Evolutionary conservation across 805 yeast genomes (phyloP), one percentile per base, ranked within the genome.

Genomic region (Tetrapisispora fleetii): DNA sequence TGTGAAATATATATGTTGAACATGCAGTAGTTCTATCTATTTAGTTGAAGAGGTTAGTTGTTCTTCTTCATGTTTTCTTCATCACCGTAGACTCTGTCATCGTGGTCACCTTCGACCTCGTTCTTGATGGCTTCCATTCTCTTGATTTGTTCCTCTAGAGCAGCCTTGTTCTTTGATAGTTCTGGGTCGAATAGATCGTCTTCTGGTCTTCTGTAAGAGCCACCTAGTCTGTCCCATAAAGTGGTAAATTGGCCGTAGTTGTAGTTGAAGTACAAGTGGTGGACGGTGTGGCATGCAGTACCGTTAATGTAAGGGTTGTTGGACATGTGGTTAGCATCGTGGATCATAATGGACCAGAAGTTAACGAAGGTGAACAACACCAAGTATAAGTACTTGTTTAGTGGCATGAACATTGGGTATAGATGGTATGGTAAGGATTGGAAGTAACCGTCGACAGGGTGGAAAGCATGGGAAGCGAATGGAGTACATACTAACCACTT

Each of bases 401-500:
- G 76, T 40, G 98, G 98, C 80, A 93, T 86, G 30, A 93, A 50
- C 67, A 93, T 79, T 51, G 98, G 98, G 71, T 77, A 93, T 51
- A 89, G 57, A 67, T 93, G 99, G 72, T 93, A 93, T 14, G 99
- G 96, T 54, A 93, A 64, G 36, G 95, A 84, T 73, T 93, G 99
- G 51, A 79, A 72, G 72, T 85, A 93, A 37, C 99, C 99, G 60
- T 93, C 99, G 47, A 93, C 85, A 14, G 99, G 98, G 68, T 93
- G 96, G 88, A 93, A 93, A 24, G 98, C 97, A 63, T 90, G 97
- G 9, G 96, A 87, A 0, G 99, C 99, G 70, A 84, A 93, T 40
- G 99, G 99, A 10, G 99, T 91, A 52, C 98, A 91, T 38, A 93
- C 96, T 57, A 93, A 80, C 99, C 99, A 93, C 71, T 93, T 93